These are phyloP conservation scores for Trametes punicea DNA, from an alignment of 768 basidiomycete species.

Conservation along the genomic window DNA sequence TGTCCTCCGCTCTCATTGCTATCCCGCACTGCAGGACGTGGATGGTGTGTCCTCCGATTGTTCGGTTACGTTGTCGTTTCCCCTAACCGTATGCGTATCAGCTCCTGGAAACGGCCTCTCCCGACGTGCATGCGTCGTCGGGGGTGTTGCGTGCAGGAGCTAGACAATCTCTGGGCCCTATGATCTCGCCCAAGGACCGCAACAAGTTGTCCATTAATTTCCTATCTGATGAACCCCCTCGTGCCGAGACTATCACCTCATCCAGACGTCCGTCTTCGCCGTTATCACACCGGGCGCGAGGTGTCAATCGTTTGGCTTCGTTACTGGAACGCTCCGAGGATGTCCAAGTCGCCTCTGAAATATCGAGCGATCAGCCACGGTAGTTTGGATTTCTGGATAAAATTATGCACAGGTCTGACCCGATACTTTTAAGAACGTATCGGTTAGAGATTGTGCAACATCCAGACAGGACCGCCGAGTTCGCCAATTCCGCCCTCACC, in stretches of 20 bases:
- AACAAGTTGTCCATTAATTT: conserved; percentile 19
- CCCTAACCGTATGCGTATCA: background rate
- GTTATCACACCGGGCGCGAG: conserved; percentile 12
- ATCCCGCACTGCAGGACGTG: background rate
- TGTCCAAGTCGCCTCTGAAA: conserved; percentile 5
- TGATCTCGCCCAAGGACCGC: conserved; percentile 13
- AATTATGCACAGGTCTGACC: background rate
- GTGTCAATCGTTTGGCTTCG: conserved; percentile 1
- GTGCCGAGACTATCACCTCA: background rate
- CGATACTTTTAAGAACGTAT: conserved; percentile 42
- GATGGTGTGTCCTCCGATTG: background rate
- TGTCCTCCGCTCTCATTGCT: background rate
- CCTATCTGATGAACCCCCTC: conserved; percentile 5
- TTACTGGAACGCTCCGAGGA: conserved; percentile 2
- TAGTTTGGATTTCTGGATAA: background rate
- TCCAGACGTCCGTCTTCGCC: conserved; percentile 3
- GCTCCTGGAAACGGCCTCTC: background rate
- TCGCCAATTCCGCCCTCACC: conserved; percentile 68
- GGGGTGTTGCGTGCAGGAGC: background rate
- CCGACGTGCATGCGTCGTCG: conserved; percentile 4
- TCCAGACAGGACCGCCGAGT: conserved; percentile 78
- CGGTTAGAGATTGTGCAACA: conserved; percentile 85
- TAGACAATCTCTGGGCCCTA: background rate
- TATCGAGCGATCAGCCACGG: conserved; percentile 20
- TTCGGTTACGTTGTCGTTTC: background rate